Evolutionary conservation across 306 rosid genomes (phyloP).

Genomic region (Mimosa pudica): DNA sequence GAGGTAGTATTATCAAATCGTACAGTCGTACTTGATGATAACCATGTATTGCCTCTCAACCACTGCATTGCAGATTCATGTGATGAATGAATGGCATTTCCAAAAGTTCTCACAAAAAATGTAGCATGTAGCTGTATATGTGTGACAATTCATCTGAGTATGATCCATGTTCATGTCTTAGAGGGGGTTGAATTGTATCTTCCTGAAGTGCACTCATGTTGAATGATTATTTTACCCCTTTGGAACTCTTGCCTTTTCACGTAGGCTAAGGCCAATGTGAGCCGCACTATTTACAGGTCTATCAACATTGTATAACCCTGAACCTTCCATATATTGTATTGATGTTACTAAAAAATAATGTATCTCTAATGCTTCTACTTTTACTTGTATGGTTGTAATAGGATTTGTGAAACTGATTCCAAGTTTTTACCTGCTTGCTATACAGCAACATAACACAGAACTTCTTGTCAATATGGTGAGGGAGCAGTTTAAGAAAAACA

Average conservation of each 20-base stretch:
- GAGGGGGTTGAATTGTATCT: constrained; percentile 6
- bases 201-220: background rate
- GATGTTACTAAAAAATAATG: background rate
- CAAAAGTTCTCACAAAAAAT: constrained; percentile 9
- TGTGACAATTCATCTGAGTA: constrained; percentile 20
- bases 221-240: background rate
- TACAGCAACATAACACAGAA: constrained; percentile 78
- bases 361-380: background rate
- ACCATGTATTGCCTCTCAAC: background rate
- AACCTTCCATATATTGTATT: background rate
- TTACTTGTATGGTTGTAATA: background rate
- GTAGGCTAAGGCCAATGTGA: background rate
- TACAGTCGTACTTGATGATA: background rate
- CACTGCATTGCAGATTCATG: background rate
- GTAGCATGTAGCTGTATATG: constrained; percentile 15
- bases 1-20: too few relatives aligned
- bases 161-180: constrained; percentile 3
- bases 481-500: constrained; percentile 73
- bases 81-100: background rate
- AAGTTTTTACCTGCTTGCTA: constrained; percentile 14
- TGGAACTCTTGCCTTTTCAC: background rate
- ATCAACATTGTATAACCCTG: background rate
- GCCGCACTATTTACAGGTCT: background rate
- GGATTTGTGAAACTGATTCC: constrained; percentile 27
- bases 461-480: constrained; percentile 80